Base-by-base conservation (phyloP, 169 alveolate species). In the Eimeria maxima region DNA sequence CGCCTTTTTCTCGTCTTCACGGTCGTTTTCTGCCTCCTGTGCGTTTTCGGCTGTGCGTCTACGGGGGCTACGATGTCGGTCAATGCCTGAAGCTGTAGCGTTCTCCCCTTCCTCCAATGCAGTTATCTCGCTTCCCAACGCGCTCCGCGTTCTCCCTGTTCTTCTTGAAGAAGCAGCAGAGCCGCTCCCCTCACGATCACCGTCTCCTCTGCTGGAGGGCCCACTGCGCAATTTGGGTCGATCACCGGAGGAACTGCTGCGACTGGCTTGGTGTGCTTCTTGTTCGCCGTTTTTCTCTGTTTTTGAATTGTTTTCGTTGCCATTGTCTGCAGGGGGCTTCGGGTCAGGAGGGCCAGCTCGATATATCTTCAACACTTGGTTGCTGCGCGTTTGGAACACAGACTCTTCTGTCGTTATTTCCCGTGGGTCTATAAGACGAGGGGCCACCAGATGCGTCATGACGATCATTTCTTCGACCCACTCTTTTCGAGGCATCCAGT, bases 401-500 rank as follows among this genome's bases (percentile, higher is more conserved):
- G 90, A 81, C 29, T 22, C 73, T 29, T 81, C 90, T n/a, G 90
- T 81, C 42, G 94, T 65, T 55, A 88, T 88, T 27, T 71, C 67
- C 0, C 86, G 44, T 2, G 94, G 94, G 33, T 88, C 94, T 76
- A 88, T 65, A 4, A 88, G 78, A 27, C 84, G 83, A n/a, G 94
- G 94, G 10, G 94, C 94, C 50, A 88, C 94, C 22, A 88, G 69
- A 24, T 88, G 94, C 33, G 80, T 88, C 71, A 69, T 65, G 71
- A 88, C 86, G 20, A 88, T 45, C 86, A 44, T 67, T 50, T 88
- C 94, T 67, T 88, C 94, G 27, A 67, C 86, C 69, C 80, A 69
- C 22, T 57, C 86, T 27, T 88, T 88, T 38, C 84, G 94, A 45
- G 80, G 78, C 86, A 71, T 44, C 71, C 81, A 63, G 2, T 14